Evolutionary conservation across 2,329 filamentous ascomycete genomes (phyloP).

Genomic region (Xylaria arbuscula): DNA sequence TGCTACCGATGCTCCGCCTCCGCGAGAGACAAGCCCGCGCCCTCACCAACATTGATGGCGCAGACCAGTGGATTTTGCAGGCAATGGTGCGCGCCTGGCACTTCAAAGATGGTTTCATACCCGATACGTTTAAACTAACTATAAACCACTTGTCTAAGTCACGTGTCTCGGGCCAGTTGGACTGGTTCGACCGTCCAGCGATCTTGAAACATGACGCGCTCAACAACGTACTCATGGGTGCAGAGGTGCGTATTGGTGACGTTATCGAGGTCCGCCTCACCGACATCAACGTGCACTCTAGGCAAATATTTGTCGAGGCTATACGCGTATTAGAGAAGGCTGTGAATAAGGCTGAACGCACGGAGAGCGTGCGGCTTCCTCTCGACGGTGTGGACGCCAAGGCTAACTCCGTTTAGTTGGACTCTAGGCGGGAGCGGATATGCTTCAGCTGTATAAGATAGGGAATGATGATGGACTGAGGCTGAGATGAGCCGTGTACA

Average conservation of each 20-base stretch:
- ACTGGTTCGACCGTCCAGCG: constrained; percentile 63
- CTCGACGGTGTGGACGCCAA: not conserved
- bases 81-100: constrained; percentile 70
- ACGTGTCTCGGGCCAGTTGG: constrained; percentile 56
- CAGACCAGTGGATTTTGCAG: constrained; percentile 67
- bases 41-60: constrained; percentile 58
- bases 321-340: constrained; percentile 48
- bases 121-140: constrained; percentile 61
- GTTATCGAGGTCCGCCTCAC: constrained; percentile 66
- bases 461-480: not conserved
- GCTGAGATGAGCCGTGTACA: constrained; percentile 3
- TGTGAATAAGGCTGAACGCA: not conserved
- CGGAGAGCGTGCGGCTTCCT: constrained; percentile 6
- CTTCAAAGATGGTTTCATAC: constrained; percentile 61
- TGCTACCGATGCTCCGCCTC: constrained; percentile 63
- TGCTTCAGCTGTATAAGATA: not conserved
- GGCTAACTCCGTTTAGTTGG: constrained; percentile 6
- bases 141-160: constrained; percentile 55
- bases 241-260: constrained; percentile 62
- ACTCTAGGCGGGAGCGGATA: not conserved
- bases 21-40: constrained; percentile 63
- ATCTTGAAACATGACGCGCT: constrained; percentile 55
- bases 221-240: constrained; percentile 51
- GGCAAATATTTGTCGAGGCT: constrained; percentile 60
- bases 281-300: constrained; percentile 64